Base-by-base conservation (phyloP, 805 yeast species). In the Vanderwaltozyma polyspora region DNA sequence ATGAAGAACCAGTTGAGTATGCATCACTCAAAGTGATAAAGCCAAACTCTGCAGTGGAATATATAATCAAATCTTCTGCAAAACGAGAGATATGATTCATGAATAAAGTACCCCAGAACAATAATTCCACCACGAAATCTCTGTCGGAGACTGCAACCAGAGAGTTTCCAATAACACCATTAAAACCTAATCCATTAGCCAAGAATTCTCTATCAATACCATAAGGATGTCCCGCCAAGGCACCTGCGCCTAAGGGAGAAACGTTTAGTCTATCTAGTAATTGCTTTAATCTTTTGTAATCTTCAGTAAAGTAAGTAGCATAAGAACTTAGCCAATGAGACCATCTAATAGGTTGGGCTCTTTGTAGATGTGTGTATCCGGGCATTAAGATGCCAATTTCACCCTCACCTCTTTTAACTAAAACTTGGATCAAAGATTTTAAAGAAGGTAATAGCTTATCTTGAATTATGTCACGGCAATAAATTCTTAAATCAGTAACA, bases 311-410 rank as follows among this genome's bases (percentile, higher is more conserved):
- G 56, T 87, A 91, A 2, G 98, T 89, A 25, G 95, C 96, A 53
- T 91, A 89, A 57, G 85, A 77, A 46, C 89, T 75, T 45, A 91
- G 68, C 95, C 96, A 89, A 59, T 91, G 99, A 1, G 96, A 70
- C 99, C 99, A 91, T 64, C 99, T 76, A 53, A 91, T 91, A n/a
- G 99, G 99, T 63, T 87, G 99, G 2, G 97, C 97, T 59, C 95
- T 81, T 68, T 91, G 98, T 57, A 91, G 67, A 64, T 91, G 99
- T 11, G 99, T 91, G 66, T 91, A 91, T 29, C 99, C 99, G 9
- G 99, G 99, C 97, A 91, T 91, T 54, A 91, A 70, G 14, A 80
- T 81, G 48, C 81, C 94, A 39, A 91, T 82, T 63, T 91, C 99
- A 23, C 68, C 57, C 51, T 74, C 79, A 5, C 94, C 95, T 54